These are phyloP conservation scores for Athelia sp. DNA, from an alignment of 1,284 basidiomycete species.

Conservation along the genomic window DNA sequence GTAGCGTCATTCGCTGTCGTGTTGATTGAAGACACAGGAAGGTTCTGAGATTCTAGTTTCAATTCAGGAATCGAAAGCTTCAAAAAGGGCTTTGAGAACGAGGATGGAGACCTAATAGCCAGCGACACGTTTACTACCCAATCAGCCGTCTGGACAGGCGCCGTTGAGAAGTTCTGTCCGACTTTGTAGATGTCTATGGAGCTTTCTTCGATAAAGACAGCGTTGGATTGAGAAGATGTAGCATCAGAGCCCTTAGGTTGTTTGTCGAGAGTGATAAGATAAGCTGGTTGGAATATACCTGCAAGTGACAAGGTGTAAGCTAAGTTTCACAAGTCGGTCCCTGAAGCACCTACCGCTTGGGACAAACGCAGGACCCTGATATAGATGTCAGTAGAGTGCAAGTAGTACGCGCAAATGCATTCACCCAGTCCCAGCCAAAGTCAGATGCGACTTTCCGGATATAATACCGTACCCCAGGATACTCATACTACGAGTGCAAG, in stretches of 20 bases:
- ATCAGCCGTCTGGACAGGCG: conserved; percentile 38
- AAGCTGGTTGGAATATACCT: conserved; percentile 48
- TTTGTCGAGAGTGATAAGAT: conserved; percentile 30
- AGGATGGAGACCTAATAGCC: conserved; percentile 38
- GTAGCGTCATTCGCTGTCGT: conserved; percentile 26
- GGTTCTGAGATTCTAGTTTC: conserved; percentile 24
- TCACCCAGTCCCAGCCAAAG: conserved; percentile 58
- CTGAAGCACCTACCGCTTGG: conserved; percentile 32
- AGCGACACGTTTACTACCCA: conserved; percentile 55
- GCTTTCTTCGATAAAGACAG: conserved; percentile 46
- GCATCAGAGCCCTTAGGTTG: conserved; percentile 7
- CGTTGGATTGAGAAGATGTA: conserved; percentile 12
- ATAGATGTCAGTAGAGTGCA: neutral
- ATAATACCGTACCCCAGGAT: conserved; percentile 42
- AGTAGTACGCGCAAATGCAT: conserved; percentile 7
- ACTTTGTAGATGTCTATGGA: conserved; percentile 52
- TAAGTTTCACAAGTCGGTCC: neutral
- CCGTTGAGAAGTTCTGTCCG: conserved; percentile 36
- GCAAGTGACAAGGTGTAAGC: neutral
- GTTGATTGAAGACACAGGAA: conserved; percentile 22
- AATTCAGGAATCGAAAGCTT: conserved; percentile 45
- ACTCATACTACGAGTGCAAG: no score
- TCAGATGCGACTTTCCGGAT: conserved; percentile 51
- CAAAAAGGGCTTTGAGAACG: conserved; percentile 29
- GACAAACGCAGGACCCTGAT: conserved; percentile 52